phyloP scores from a whole-genome alignment of 805 yeast genomes.

The Zygoascus tannicola region DNA sequence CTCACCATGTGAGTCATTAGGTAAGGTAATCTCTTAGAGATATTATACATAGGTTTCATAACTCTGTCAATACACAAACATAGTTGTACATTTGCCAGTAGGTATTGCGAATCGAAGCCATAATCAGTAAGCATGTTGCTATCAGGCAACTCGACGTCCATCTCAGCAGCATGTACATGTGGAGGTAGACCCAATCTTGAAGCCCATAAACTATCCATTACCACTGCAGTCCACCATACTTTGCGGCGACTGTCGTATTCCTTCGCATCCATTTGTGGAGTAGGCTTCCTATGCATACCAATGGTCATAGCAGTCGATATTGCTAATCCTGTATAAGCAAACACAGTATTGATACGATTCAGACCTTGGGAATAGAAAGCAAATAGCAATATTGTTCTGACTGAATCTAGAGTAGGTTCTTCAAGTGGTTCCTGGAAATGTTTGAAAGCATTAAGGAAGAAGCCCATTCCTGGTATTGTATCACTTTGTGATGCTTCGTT shows the following conservation, averaged over 20 bases:
- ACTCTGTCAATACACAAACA: not conserved
- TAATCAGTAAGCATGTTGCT: not conserved
- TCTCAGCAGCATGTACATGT: not conserved
- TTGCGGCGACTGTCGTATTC: not conserved
- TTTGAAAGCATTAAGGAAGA: not conserved
- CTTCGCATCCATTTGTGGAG: not conserved
- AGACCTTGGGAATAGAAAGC: not conserved
- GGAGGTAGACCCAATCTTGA: not conserved
- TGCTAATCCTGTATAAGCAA: not conserved
- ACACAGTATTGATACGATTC: not conserved
- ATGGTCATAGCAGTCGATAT: not conserved
- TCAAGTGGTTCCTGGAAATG: not conserved
- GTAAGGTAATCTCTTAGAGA: not conserved
- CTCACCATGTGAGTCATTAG: not conserved
- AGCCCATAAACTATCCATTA: not conserved
- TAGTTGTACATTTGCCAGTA: not conserved
- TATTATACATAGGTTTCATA: not conserved
- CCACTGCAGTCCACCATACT: not conserved
- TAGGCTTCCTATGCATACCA: not conserved
- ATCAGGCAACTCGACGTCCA: not conserved
- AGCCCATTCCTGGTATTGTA: not conserved
- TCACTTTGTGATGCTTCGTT: not conserved
- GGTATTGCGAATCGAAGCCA: not conserved
- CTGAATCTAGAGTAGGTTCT: not conserved
- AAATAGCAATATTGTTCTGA: not conserved